Conservation (phyloP, 352 stramenopile genomes). For the Pythium angustatum region DNA sequence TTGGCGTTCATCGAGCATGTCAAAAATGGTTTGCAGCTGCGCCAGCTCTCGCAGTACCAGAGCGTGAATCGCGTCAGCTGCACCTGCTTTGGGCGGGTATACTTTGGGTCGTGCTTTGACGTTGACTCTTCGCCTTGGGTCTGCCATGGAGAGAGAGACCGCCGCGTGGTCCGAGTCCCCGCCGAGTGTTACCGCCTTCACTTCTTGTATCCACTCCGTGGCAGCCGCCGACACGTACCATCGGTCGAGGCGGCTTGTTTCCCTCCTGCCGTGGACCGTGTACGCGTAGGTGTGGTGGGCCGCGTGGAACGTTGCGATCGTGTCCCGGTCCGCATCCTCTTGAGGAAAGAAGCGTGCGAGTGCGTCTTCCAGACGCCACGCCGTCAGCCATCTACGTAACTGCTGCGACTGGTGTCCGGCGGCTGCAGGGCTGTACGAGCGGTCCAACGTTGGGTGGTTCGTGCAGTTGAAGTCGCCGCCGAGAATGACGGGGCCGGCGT, state of each 20-base stretch:
- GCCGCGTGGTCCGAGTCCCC: too few species aligned
- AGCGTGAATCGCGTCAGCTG: too few species aligned
- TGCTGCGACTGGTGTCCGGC: not conserved
- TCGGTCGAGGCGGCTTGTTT: not conserved
- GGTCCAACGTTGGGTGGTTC: not conserved
- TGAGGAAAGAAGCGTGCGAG: not conserved
- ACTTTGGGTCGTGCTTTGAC: too few species aligned
- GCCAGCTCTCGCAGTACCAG: too few species aligned
- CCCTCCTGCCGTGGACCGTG: not conserved
- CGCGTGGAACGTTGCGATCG: not conserved
- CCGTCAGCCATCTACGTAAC: not conserved
- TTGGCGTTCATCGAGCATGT: too few species aligned
- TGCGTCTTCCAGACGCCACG: not conserved
- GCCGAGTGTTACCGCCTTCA: not conserved
- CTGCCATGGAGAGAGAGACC: too few species aligned
- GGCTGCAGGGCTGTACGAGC: not conserved
- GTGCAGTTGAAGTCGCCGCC: constrained; percentile 13
- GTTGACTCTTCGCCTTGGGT: too few species aligned
- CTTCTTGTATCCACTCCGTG: not conserved
- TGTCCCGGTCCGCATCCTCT: not conserved
- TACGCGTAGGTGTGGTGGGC: not conserved
- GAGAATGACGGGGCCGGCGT: not conserved
- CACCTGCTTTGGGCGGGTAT: too few species aligned
- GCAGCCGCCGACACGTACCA: not conserved
- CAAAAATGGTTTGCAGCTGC: too few species aligned